Conservation (phyloP, 2,329 filamentous ascomycete species). For the Pyricularia pennisetigena region DNA sequence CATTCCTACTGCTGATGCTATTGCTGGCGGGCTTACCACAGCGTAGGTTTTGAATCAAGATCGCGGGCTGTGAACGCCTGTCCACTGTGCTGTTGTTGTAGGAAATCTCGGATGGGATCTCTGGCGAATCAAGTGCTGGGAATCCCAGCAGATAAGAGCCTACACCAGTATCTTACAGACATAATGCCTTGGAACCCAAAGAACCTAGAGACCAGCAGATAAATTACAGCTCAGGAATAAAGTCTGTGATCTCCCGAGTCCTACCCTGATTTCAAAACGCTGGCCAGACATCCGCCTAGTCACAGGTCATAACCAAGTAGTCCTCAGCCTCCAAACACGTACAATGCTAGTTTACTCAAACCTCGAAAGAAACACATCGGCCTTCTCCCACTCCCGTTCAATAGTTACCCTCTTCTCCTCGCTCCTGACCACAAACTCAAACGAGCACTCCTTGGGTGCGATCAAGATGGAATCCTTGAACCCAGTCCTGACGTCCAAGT, state of each 20-base stretch:
- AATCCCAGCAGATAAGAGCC: too few species aligned
- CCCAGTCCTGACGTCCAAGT: conserved; percentile 5
- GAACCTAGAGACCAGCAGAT: too few species aligned
- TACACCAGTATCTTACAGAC: too few species aligned
- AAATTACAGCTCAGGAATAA: too few species aligned
- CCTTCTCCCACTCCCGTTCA: not conserved
- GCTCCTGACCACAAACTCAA: not conserved
- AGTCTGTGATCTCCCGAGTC: too few species aligned
- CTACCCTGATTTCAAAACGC: too few species aligned
- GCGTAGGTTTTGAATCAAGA: not conserved
- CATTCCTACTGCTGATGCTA: not conserved
- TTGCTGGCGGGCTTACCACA: not conserved
- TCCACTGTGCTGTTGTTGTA: too few species aligned
- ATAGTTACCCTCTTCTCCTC: not conserved
- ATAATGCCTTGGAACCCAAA: too few species aligned
- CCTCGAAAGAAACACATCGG: not conserved
- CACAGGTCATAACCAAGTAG: not conserved
- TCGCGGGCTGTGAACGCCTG: too few species aligned
- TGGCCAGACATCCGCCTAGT: too few species aligned
- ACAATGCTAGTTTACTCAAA: not conserved
- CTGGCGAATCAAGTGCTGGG: too few species aligned
- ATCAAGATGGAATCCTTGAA: not conserved
- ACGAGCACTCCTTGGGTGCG: not conserved
- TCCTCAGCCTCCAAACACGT: not conserved
- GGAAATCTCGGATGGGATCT: too few species aligned